These are phyloP conservation scores for Aspergillus sp. DNA, from an alignment of 2,329 filamentous ascomycete species.

Conservation along the genomic window DNA sequence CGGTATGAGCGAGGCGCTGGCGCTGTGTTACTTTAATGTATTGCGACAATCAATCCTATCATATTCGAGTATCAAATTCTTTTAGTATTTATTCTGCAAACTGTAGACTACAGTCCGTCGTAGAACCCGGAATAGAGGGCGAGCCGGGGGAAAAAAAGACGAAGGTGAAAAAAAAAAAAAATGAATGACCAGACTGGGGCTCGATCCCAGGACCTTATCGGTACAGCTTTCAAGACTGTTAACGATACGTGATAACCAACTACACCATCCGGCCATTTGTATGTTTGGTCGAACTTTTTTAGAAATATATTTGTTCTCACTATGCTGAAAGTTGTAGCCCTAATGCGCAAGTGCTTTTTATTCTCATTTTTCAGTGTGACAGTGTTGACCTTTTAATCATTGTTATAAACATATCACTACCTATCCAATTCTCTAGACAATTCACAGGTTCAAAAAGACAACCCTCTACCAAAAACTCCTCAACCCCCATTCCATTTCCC, in stretches of 20 bases:
- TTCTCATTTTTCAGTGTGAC: no score
- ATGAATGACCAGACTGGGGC: constrained; percentile 1
- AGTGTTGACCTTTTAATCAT: no score
- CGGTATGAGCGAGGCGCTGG: neutral
- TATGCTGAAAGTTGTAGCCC: no score
- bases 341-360: no score
- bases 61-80: no score
- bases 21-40: no score
- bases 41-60: neutral
- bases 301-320: no score
- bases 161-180: neutral
- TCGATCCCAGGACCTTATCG: constrained; percentile 2
- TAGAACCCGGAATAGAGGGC: no score
- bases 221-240: neutral
- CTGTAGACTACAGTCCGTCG: neutral
- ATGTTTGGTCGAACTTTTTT: no score
- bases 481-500: constrained; percentile 36
- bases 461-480: constrained; percentile 55
- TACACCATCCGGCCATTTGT: constrained; percentile 23
- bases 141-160: neutral
- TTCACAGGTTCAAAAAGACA: constrained; percentile 41
- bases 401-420: no score
- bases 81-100: neutral
- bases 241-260: constrained; percentile 26
- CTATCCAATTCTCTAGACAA: neutral